phyloP scores from a whole-genome alignment of 495 filamentous ascomycete species.

The Xylaria flabelliformis region DNA sequence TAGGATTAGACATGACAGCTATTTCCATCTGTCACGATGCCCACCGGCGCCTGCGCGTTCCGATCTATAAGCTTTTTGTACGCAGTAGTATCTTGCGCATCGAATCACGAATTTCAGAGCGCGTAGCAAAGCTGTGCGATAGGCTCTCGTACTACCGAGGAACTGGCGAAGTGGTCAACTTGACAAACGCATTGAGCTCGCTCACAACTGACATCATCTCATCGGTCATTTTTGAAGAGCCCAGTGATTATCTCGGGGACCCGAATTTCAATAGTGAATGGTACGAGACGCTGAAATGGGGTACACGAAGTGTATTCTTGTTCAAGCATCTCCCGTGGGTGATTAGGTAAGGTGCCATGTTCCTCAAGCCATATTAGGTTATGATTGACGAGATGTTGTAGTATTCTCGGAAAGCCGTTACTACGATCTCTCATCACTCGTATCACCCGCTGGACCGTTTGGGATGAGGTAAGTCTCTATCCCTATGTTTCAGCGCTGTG shows the following conservation, averaged over 20 bases:
- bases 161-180: slow-evolving; percentile 10
- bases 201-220: slow-evolving; percentile 20
- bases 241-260: slow-evolving; percentile 17
- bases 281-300: slow-evolving; percentile 16
- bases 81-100: slow-evolving; percentile 9
- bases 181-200: slow-evolving; percentile 14
- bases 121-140: slow-evolving; percentile 8
- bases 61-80: slow-evolving; percentile 4
- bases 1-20: not conserved
- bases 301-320: slow-evolving; percentile 6
- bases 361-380: not conserved
- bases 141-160: not conserved
- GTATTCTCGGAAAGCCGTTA: not conserved
- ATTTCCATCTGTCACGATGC: slow-evolving; percentile 4
- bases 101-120: slow-evolving; percentile 10
- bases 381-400: not conserved
- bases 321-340: slow-evolving; percentile 19
- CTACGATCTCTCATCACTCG: not conserved
- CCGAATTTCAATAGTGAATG: slow-evolving; percentile 14
- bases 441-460: slow-evolving; percentile 14
- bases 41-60: slow-evolving; percentile 5
- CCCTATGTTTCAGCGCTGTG: not conserved
- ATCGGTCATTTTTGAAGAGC: slow-evolving; percentile 14
- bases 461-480: slow-evolving; percentile 15
- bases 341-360: not conserved